Evolutionary conservation across 2,329 filamentous ascomycete species (phyloP), one percentile per base, ranked within the genome.

Genomic region (Fusarium dlaminii): DNA sequence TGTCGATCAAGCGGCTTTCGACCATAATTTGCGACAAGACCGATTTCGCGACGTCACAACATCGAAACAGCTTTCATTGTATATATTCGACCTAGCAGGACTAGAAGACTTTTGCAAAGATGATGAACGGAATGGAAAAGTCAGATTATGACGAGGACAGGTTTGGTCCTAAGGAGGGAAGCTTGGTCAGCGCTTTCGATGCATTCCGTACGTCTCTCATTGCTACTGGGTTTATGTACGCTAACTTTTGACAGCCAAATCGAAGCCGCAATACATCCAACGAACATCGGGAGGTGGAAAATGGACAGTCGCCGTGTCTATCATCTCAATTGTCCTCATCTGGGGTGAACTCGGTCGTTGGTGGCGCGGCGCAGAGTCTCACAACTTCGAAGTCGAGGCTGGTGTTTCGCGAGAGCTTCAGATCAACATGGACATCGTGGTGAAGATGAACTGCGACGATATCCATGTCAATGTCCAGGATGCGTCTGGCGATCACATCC

Each of bases 391-490:
- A 68, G 96, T 99, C 64, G 96, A 98, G 83, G 96, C 97, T 84
- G 94, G 94, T 75, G 89, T 99, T 43, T 92, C 93, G 6, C 94
- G 94, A 83, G 89, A 91, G 72, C 89, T 99, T 82, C 95, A 98
- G 83, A 93, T 99, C 84, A 99, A 99, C 85, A 86, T 99, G 66
- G 96, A 99, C 83, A 87, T 97, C n/a, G 94, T 98, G 10, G 88
- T 99, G 55, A 88, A 88, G 59, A 99, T 99, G 96, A 86, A 88
- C 77, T 99, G 96, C 86, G 85, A 88, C 65, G 92, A 97, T 80
- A 85, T 99, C n/a, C 94, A 98, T 84, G 87, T 99, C 83, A 98
- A 99, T 84, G 95, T 99, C 57, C 96, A 98, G 85, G 96, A 99
- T 82, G 95, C 96, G 5, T 91, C 94, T 0, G 95, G 96, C 59